phyloP scores from a whole-genome alignment of 176 grass and related monocot genomes.

The Aegilops tauschii region DNA sequence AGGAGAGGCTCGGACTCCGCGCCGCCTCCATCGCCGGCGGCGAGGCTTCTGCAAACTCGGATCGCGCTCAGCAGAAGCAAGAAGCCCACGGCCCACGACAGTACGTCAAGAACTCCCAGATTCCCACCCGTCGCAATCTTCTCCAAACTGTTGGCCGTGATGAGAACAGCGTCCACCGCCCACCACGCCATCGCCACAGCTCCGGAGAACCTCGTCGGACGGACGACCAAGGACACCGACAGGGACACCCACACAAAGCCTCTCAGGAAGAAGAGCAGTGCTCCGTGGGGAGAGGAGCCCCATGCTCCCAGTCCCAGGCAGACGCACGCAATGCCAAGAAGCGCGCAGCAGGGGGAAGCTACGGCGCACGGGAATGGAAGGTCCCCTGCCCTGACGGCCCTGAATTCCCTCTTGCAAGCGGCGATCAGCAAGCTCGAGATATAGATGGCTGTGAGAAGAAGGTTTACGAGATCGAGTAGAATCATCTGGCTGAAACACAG shows the following conservation, averaged over 20 bases:
- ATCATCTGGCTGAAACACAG: conserved; percentile 18
- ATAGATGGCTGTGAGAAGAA: conserved; percentile 44
- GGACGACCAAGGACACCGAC: conserved; percentile 41
- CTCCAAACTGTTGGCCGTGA: conserved; percentile 43
- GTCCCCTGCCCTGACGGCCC: neutral
- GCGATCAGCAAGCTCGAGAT: conserved; percentile 19
- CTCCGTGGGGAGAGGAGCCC: neutral
- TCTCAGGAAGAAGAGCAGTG: conserved; percentile 24
- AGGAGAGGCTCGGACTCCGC: conserved; percentile 45
- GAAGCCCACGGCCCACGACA: conserved; percentile 38
- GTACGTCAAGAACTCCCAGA: conserved; percentile 37
- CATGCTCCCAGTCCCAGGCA: conserved; percentile 24
- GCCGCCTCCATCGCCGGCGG: neutral
- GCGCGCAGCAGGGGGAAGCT: conserved; percentile 34
- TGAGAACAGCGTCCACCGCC: conserved; percentile 35
- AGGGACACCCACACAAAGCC: conserved; percentile 46
- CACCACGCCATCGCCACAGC: conserved; percentile 45
- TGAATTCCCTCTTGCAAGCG: neutral
- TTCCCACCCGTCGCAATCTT: neutral
- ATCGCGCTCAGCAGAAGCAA: conserved; percentile 42
- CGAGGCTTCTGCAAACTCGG: neutral
- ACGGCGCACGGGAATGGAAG: conserved; percentile 4
- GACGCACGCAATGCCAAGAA: conserved; percentile 29
- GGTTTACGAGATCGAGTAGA: conserved; percentile 36
- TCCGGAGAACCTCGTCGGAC: conserved; percentile 35